These are phyloP conservation scores for Sporothrix humicola DNA, from an alignment of 2,329 filamentous ascomycete species.

Conservation along the genomic window DNA sequence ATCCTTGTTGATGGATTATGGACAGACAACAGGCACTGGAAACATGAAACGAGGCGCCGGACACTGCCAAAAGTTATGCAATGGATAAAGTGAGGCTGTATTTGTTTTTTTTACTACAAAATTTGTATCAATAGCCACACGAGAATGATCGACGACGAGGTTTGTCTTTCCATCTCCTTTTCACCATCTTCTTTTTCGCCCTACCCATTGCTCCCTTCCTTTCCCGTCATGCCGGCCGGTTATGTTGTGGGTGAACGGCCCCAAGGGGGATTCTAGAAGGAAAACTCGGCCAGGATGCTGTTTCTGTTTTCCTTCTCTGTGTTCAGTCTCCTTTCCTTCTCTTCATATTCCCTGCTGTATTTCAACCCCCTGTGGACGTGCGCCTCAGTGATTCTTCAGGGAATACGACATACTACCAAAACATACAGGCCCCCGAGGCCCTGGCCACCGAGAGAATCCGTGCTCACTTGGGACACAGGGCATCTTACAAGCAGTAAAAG, in stretches of 20 bases:
- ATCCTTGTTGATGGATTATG: background rate
- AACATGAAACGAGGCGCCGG: constrained; percentile 6
- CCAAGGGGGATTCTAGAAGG: constrained; percentile 15
- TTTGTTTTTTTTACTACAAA: no score
- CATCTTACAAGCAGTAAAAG: no score
- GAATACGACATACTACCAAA: background rate
- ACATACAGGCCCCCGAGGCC: no score
- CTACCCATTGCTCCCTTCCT: background rate
- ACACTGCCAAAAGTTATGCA: constrained; percentile 19
- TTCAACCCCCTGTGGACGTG: background rate
- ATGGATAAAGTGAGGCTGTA: constrained; percentile 2
- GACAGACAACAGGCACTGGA: background rate
- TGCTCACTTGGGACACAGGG: background rate
- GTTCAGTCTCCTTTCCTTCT: background rate
- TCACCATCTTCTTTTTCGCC: background rate
- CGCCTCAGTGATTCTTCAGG: constrained; percentile 11
- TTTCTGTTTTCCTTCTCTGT: background rate
- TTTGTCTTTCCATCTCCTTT: background rate
- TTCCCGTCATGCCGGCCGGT: background rate
- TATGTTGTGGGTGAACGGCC: background rate
- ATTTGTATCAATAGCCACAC: background rate
- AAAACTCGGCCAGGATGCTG: constrained; percentile 8
- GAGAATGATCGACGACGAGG: constrained; percentile 17
- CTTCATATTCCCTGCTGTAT: background rate
- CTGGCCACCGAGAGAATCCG: constrained; percentile 2